phyloP scores from a whole-genome alignment of 2,329 filamentous ascomycete genomes.

The Parafenestella ontariensis region DNA sequence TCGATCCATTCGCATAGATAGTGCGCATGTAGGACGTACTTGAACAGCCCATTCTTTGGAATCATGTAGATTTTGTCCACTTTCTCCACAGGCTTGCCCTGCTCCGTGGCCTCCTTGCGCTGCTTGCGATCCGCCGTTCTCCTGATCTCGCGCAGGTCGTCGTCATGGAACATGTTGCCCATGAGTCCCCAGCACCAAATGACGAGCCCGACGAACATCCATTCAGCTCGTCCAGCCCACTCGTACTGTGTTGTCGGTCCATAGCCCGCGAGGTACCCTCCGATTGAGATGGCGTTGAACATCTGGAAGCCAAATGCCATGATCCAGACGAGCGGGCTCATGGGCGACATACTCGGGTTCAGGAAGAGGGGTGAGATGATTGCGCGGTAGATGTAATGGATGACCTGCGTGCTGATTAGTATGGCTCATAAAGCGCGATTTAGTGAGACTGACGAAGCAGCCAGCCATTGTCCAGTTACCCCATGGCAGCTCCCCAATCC shows the following conservation, averaged over 20 bases:
- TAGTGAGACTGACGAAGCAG: conserved; percentile 61
- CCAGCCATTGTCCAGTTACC: conserved; percentile 78
- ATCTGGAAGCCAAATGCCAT: conserved; percentile 77
- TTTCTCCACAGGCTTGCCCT: conserved; percentile 55
- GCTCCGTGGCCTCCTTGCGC: conserved; percentile 56
- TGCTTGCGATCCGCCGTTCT: conserved; percentile 70
- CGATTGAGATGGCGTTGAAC: conserved; percentile 78
- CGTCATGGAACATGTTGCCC: conserved; percentile 88
- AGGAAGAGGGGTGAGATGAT: conserved; percentile 78
- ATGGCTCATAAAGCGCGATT: background rate
- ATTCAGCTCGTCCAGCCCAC: conserved; percentile 55
- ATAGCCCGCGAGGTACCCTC: conserved; percentile 82
- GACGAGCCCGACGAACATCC: conserved; percentile 69
- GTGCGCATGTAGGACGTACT: conserved; percentile 85
- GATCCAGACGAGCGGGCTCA: conserved; percentile 73
- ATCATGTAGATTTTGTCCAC: conserved; percentile 87
- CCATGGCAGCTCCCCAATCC: conserved; percentile 69
- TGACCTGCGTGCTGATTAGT: conserved; percentile 56
- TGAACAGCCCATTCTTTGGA: conserved; percentile 82
- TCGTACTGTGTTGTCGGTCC: conserved; percentile 68
- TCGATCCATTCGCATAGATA: conserved; percentile 98
- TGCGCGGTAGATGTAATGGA: conserved; percentile 92
- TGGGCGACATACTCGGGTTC: conserved; percentile 91
- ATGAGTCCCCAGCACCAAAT: conserved; percentile 79
- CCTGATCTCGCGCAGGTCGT: conserved; percentile 85